Evolutionary conservation across 2,329 filamentous ascomycete species (phyloP), one percentile per base, ranked within the genome.

Genomic region (Venturia pyrina): DNA sequence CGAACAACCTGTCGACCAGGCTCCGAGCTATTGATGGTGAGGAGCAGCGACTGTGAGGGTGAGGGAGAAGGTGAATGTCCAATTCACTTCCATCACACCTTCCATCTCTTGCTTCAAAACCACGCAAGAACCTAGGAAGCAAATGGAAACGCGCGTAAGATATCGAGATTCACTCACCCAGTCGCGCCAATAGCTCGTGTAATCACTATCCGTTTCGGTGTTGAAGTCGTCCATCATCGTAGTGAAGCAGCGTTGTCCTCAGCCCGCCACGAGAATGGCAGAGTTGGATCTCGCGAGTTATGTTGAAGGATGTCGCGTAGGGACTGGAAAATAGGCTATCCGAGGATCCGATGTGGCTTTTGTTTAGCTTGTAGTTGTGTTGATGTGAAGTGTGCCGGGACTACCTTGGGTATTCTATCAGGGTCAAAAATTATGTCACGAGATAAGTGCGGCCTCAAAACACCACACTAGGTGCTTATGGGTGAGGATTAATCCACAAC

Each of bases 181-280:
- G 80, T 99, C 95, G 77, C 93, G 85, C 95, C 95, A 99, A 78
- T 98, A 99, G 79, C 92, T 98, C 62, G 95, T 97, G 77, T 98
- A 99, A 80, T 99, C 95, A 78, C 93, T 97, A 76, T 99, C 95
- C 15, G 93, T 96, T 78, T 99, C 95, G 75, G 92, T 97, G 70
- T 91, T 93, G 78, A 95, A 98, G 79, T 98, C 93, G 76, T 98
- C 95, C 95, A 98, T 98, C 73, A 68, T 73, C 67, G 57, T n/a
- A 59, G 53, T n/a, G 15, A 32, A 32, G 32, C 28, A 40, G 32
- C 32, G 53, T 21, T 17, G 53, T 37, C 53, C 53, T 59, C 32
- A 37, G 53, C 28, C 32, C 28, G 53, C 17, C 53, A 15, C 32
- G 7, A 34, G 4, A 32, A 34, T 17, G 7, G 53, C 10, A 11